Percentiles rank a stretch among this genome's conserved stretches.
These are phyloP conservation scores for Ganoderma sp. DNA, from an alignment of 1,284 basidiomycete species.

Conservation along the genomic window DNA sequence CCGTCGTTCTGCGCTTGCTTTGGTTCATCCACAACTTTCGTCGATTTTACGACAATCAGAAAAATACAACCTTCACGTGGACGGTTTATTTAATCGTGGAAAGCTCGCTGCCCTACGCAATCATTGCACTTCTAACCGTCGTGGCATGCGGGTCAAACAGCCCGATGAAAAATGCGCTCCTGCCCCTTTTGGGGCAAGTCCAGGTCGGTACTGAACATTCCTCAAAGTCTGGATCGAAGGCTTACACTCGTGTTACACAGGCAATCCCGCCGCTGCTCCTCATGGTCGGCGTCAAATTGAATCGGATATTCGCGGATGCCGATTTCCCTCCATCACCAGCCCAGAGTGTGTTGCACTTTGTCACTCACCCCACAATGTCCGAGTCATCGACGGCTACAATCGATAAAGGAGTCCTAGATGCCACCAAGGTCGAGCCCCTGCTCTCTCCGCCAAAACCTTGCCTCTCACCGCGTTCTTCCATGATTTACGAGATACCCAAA, in stretches of 20 bases:
- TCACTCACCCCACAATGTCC: not conserved
- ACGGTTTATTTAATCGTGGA: slow-evolving; percentile 38
- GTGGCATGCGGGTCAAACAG: slow-evolving; percentile 39
- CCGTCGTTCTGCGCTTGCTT: slow-evolving; percentile 38
- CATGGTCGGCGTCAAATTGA: slow-evolving; percentile 47
- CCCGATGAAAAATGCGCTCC: slow-evolving; percentile 41
- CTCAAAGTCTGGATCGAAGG: not conserved
- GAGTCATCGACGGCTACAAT: not conserved
- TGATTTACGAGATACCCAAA: too few relatives aligned
- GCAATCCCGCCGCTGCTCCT: slow-evolving; percentile 41
- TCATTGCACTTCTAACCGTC: slow-evolving; percentile 40
- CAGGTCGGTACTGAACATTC: slow-evolving; percentile 39
- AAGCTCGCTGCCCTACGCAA: slow-evolving; percentile 40
- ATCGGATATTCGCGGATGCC: slow-evolving; percentile 37
- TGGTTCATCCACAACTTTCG: not conserved
- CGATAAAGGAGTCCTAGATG: not conserved
- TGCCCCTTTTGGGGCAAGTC: slow-evolving; percentile 45
- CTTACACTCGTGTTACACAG: slow-evolving; percentile 22
- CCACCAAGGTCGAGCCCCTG: not conserved
- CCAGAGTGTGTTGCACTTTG: not conserved
- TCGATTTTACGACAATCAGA: not conserved
- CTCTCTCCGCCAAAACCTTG: not conserved
- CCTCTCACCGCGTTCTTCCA: not conserved
- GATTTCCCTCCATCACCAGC: not conserved
- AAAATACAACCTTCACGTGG: slow-evolving; percentile 28